Evolutionary conservation across 2,329 filamentous ascomycete genomes (phyloP), one percentile per base, ranked within the genome.

Genomic region (Fusarium praegraminearum): DNA sequence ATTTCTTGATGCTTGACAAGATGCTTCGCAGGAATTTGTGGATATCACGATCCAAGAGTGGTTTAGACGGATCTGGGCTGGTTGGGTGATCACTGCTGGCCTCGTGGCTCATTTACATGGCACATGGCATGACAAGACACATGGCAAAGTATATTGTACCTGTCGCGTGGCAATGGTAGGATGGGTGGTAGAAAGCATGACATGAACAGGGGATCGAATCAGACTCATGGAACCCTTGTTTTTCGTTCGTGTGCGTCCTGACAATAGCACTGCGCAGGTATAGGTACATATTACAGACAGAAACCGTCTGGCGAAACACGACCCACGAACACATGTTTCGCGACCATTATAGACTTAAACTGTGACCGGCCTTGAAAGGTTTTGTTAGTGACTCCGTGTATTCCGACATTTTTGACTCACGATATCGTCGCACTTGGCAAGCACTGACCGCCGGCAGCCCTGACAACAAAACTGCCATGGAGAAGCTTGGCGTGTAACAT

Each of bases 131-230:
- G 63, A 60, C 55, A 35, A 62, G 53, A 57, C 73, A 75, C 73
- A 75, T 75, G 73, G 73, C 73, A 61, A 75, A 71, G 73, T 75
- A 75, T 40, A 56, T 68, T 68, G 67, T 72, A 74, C 72, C 43
- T 65, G 57, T 65, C 58, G 44, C 51, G 52, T 62, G 65, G 61
- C 52, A 64, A 33, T 51, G 18, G 30, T 18, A 38, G 49, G 49
- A 38, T 51, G 49, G 50, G 28, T 51, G 49, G 50, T 38, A 64
- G 32, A 38, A 36, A 51, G 24, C 49, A 40, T 51, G 49, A 51
- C 41, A 54, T 52, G 52, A 57, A 59, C 64, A 67, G 54, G 67
- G 62, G 43, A 70, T 57, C 33, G 45, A 67, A 63, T 45, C 45
- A 64, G 36, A 46, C 50, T 52, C 33, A 60, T 52, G 57, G 24